Percentiles rank a stretch among this genome's conserved stretches.
phyloP scores from a whole-genome alignment of 2,329 filamentous ascomycete species.

The Penicillium sp. region DNA sequence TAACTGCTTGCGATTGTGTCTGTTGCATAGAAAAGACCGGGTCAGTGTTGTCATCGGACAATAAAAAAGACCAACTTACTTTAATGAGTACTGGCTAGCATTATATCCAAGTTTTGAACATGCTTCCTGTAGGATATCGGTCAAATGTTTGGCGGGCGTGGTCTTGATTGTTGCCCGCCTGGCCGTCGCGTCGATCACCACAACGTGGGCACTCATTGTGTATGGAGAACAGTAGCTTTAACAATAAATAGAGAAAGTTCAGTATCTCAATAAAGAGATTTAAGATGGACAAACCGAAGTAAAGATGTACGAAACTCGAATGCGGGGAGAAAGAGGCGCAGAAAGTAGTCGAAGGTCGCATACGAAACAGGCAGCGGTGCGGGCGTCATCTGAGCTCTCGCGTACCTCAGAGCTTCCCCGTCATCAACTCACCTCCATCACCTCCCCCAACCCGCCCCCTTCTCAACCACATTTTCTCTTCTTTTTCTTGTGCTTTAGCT shows the following conservation, averaged over 20 bases:
- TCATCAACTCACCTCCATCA: conserved; percentile 23
- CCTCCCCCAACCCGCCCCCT: conserved; percentile 18
- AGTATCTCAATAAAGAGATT: background rate
- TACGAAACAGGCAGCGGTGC: conserved; percentile 31
- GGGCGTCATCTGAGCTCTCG: conserved; percentile 35
- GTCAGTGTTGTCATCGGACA: conserved; percentile 13
- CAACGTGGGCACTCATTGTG: conserved; percentile 80
- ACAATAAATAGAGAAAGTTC: background rate
- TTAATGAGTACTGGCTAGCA: conserved; percentile 73
- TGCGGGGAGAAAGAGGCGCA: conserved; percentile 21
- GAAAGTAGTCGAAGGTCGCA: conserved; percentile 26
- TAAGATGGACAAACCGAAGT: background rate
- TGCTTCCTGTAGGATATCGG: conserved; percentile 82
- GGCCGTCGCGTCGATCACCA: conserved; percentile 78
- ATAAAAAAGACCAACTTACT: conserved; percentile 52
- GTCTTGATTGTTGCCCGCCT: conserved; percentile 80
- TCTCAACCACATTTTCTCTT: conserved; percentile 13
- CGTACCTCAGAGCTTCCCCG: conserved; percentile 31
- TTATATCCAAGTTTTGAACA: conserved; percentile 76
- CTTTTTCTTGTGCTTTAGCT: conserved; percentile 13
- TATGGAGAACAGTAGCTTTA: conserved; percentile 1
- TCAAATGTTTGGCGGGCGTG: conserved; percentile 73
- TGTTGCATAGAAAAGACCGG: conserved; percentile 32
- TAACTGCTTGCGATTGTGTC: conserved; percentile 77
- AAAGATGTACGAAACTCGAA: background rate